Evolutionary conservation across 140 eudicot species (phyloP), one percentile per base, ranked within the genome.

Genomic region (Ambrosia hybrid): DNA sequence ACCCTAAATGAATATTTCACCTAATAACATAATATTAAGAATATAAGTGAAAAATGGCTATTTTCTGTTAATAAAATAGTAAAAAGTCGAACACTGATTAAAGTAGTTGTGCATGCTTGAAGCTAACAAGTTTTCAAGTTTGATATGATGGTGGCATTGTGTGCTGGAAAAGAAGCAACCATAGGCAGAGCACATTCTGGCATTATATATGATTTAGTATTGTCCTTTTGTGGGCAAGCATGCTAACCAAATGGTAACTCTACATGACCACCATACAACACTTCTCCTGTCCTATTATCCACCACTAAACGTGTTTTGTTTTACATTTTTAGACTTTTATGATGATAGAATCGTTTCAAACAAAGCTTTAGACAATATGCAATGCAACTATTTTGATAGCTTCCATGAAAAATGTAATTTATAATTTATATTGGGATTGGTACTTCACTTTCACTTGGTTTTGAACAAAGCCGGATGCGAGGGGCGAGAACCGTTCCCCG

Each of bases 191-290:
- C 75, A 58, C 65, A 70, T 76, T 51, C 39, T 26, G 30, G 14
- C 49, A 57, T n/a, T n/a, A 45, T 57, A 2, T 45, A 76, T 78
- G 46, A 78, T 72, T 72, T 67, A 57, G 64, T 56, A 0, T 72
- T 78, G 82, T 78, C 82, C 74, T 78, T 67, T 72, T 72, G 70
- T 78, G 82, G 63, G 3, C 74, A 72, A 72, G 78, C 82, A 78
- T 72, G 78, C 82, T 51, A 71, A 13, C 66, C 34, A 73, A 73
- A 6, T 12, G 59, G 36, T 60, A 72, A 59, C 4, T 46, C 13
- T 58, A 70, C 48, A n/a, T n/a, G n/a, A 57, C 53, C 66, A 60
- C 64, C 14, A 48, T 8, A 48, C 0, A 33, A 60, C 5, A 34
- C 67, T 33, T 46, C 9, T 61, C 46, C 16, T 61, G 46, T 61